phyloP scores from a whole-genome alignment of 306 rosid species.

The Cucumis hystrix region DNA sequence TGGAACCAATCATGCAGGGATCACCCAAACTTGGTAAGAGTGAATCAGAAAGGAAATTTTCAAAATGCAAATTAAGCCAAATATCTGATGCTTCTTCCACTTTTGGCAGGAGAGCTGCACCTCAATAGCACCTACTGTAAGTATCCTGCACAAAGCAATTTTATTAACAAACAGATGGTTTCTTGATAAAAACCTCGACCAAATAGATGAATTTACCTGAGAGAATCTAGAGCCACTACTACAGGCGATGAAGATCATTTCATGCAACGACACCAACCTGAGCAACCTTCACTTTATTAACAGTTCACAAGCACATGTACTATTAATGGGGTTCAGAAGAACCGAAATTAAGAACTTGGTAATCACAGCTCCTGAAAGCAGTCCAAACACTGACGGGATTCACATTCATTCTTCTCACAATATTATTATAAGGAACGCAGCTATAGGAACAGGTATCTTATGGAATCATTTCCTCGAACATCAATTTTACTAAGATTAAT shows the following conservation, averaged over 20 bases:
- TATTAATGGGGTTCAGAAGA: slow-evolving; percentile 5
- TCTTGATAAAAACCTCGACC: not conserved
- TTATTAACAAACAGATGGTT: not conserved
- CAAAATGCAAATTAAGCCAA: not conserved
- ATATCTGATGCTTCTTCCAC: not conserved
- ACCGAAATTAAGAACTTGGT: slow-evolving; percentile 7
- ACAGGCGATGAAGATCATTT: slow-evolving; percentile 23
- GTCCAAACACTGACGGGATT: slow-evolving; percentile 29
- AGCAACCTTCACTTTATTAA: slow-evolving; percentile 14
- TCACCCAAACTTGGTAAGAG: slow-evolving; percentile 20
- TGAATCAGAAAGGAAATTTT: not conserved
- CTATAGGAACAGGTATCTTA: slow-evolving; percentile 13
- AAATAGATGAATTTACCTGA: not conserved
- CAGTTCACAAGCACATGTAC: slow-evolving; percentile 17
- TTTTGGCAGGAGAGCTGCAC: slow-evolving; percentile 19
- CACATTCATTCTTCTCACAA: slow-evolving; percentile 19
- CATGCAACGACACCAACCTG: slow-evolving; percentile 13
- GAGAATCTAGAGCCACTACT: not conserved
- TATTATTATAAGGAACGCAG: slow-evolving; percentile 3
- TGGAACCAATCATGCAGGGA: slow-evolving; percentile 32
- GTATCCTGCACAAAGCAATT: not conserved
- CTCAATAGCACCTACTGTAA: slow-evolving; percentile 30
- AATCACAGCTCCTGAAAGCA: slow-evolving; percentile 21
- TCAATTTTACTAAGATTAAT: not conserved
- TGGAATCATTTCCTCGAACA: not conserved